Evolutionary conservation across 768 basidiomycete genomes (phyloP).

Genomic region (Xerocomus brunneocitrinus): DNA sequence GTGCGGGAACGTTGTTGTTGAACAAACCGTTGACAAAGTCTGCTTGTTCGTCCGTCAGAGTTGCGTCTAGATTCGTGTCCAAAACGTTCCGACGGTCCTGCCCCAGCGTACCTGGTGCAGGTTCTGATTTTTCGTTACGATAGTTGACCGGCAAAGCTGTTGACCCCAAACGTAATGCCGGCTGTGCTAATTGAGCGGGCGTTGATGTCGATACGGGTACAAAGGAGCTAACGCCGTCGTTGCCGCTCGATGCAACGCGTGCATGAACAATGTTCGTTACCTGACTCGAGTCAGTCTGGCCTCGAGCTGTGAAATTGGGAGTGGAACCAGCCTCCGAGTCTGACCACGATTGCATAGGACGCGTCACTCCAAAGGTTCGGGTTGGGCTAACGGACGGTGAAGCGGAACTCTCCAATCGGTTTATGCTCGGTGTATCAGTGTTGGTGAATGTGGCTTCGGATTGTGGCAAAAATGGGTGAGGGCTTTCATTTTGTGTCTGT

Average conservation of each 20-base stretch:
- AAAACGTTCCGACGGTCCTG: background rate
- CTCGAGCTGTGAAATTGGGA: background rate
- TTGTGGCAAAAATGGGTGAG: background rate
- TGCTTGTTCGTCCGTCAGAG: slow-evolving; percentile 17
- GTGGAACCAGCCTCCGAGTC: background rate
- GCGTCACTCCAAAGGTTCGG: too few species aligned
- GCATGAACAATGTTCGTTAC: background rate
- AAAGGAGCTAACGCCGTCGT: background rate
- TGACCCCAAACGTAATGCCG: background rate
- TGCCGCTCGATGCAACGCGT: background rate
- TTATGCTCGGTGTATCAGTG: background rate
- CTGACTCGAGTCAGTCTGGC: background rate
- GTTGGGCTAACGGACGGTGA: background rate
- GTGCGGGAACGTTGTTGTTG: slow-evolving; percentile 24
- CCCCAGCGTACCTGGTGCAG: background rate
- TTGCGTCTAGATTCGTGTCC: background rate
- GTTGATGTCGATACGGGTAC: too few species aligned
- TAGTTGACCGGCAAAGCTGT: background rate
- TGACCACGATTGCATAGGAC: too few species aligned
- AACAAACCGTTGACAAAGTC: slow-evolving; percentile 25
- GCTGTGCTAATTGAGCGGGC: background rate
- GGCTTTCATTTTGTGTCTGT: background rate
- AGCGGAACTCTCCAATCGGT: background rate
- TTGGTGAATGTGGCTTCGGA: background rate
- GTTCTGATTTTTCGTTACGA: background rate